Conservation (phyloP, 345 rosid species). For the Erysimum cheiranthoides region DNA sequence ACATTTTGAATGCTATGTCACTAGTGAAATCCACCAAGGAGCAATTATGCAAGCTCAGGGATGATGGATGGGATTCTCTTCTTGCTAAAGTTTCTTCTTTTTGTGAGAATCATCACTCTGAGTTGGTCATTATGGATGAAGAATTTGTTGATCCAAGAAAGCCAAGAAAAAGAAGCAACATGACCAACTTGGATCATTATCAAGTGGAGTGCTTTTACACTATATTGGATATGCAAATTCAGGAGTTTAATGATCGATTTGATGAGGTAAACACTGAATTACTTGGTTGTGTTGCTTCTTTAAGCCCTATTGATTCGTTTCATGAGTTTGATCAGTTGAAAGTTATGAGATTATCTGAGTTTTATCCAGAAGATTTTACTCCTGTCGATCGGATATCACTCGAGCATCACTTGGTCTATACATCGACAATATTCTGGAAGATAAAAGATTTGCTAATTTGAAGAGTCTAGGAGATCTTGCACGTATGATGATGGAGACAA, state of each 20-base stretch:
- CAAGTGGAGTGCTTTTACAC: not conserved
- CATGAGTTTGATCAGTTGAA: not conserved
- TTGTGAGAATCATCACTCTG: not conserved
- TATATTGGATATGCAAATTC: not conserved
- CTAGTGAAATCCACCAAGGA: not conserved
- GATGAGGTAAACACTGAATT: not conserved
- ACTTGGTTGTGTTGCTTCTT: not conserved
- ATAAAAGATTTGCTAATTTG: not conserved
- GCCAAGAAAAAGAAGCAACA: not conserved
- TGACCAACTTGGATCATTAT: not conserved
- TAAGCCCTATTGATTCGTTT: not conserved
- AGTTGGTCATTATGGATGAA: not conserved
- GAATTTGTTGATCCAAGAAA: not conserved
- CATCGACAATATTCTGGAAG: not conserved
- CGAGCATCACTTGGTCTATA: not conserved
- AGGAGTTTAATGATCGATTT: not conserved
- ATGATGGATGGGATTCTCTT: slow-evolving; percentile 9
- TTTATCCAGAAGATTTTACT: not conserved
- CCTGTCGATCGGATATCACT: not conserved
- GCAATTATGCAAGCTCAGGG: not conserved
- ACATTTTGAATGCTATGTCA: slow-evolving; percentile 9
- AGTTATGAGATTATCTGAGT: not conserved
- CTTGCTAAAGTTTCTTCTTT: not conserved
- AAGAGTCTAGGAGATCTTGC: not conserved
- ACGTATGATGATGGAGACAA: not conserved